Base-by-base conservation (phyloP, 225 moss, liverwort and hornwort genomes). In the Anthoceros angustus region DNA sequence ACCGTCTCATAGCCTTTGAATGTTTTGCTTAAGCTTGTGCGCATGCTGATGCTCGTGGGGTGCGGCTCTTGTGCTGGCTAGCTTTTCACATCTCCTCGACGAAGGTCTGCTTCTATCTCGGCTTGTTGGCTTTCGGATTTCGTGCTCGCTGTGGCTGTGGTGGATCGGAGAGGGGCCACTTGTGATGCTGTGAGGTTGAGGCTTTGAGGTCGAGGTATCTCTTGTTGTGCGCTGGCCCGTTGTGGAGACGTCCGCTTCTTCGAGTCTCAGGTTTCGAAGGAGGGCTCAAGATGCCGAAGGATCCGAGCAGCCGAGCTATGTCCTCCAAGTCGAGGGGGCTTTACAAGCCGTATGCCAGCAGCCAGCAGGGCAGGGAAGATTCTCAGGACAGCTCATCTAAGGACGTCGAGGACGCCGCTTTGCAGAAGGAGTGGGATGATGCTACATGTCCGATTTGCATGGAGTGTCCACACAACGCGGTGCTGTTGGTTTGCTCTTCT, bases 361-460 rank as follows among this genome's bases (percentile, higher is more conserved):
- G 55, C 23, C 10, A 18, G 7, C 85, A 82, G 48, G 94, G 87
- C 9, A 81, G 77, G 72, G 90, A 81, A 64, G 75, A 77, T 62
- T 73, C 81, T 4, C 88, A 82, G 39, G 94, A 86, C 64, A 85
- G 86, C 63, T 85, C 83, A 38, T 91, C 91, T 15, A 81, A 83
- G 2, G 88, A 86, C 5, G 75, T 78, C 32, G 91, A 95, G 60
- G 90, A 95, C 63, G n/a, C 73, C 12, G 78, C 76, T 0, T 80
- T 79, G 43, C 83, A 88, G 64, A 95, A 87, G 73, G 94, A 95
- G 49, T 95, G 94, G 94, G 94, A 95, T 64, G 94, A 91, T 62
- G 86, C 86, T 12, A 95, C 91, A 38, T 95, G 94, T 69, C 94
- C 94, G n/a, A 90, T 95, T 64, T 95, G 94, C 63, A 95, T 95